These are phyloP conservation scores for Purshia tridentata DNA, from an alignment of 306 rosid species.

Conservation along the genomic window DNA sequence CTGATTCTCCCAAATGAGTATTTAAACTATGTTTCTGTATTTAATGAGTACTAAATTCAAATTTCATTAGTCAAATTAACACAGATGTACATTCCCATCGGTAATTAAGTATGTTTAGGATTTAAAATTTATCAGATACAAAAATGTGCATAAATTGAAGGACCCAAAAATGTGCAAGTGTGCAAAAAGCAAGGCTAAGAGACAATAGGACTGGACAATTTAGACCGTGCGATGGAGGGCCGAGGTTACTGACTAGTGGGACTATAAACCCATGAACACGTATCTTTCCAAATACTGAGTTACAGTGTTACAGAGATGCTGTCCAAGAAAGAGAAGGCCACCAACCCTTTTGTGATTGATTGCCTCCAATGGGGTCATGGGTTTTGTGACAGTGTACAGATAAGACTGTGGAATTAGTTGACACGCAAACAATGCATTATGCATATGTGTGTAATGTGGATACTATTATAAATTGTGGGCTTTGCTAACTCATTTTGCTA, in stretches of 20 bases:
- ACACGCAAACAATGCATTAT: conserved; percentile 23
- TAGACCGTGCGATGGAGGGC: conserved; percentile 24
- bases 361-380: conserved; percentile 39
- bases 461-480: conserved; percentile 31
- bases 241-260: conserved; percentile 42
- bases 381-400: conserved; percentile 34
- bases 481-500: conserved; percentile 24
- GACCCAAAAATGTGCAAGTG: neutral
- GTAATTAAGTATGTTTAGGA: too few relatives aligned
- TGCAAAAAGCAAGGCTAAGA: neutral
- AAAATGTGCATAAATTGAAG: neutral
- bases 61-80: too few relatives aligned
- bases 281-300: conserved; percentile 26
- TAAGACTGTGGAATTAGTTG: conserved; percentile 39
- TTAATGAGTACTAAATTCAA: too few relatives aligned
- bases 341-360: conserved; percentile 31
- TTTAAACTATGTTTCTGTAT: too few relatives aligned
- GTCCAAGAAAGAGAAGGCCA: conserved; percentile 29
- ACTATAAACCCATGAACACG: conserved; percentile 31
- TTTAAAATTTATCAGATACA: too few relatives aligned
- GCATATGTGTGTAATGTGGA: conserved; percentile 9
- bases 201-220: neutral
- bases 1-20: too few relatives aligned
- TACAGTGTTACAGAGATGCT: neutral
- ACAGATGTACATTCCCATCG: too few relatives aligned